These are phyloP conservation scores for Quercus gilva DNA, from an alignment of 306 rosid genomes.

Conservation along the genomic window DNA sequence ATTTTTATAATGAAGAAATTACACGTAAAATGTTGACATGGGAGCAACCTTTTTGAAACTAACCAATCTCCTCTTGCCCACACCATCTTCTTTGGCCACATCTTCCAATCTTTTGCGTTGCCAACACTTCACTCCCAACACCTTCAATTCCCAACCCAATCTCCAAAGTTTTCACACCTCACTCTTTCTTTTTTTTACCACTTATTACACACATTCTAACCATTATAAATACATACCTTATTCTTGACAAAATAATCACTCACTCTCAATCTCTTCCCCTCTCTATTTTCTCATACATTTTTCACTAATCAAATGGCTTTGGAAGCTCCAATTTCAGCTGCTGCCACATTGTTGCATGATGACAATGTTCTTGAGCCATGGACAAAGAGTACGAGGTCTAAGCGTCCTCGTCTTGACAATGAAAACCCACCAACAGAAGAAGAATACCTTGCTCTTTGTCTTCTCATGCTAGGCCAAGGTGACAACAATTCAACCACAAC, in stretches of 20 bases:
- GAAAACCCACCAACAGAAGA: neutral
- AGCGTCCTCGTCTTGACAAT: neutral
- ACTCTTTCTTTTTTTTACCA: neutral
- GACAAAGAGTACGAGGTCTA: neutral
- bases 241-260: neutral
- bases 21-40: neutral
- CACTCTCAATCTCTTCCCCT: neutral
- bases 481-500: neutral
- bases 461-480: constrained; percentile 2
- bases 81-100: neutral
- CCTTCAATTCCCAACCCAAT: neutral
- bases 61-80: neutral
- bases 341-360: neutral
- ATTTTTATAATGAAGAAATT: too few relatives aligned
- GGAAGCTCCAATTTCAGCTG: neutral
- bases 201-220: neutral
- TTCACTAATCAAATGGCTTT: neutral
- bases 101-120: neutral
- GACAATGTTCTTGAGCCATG: neutral
- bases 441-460: neutral
- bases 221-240: neutral
- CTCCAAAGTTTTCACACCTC: neutral
- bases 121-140: neutral
- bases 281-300: neutral
- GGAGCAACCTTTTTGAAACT: neutral